Evolutionary conservation across 176 grass and related monocot genomes (phyloP), one percentile per base, ranked within the genome.

Genomic region (Urochloa ruziziensis): DNA sequence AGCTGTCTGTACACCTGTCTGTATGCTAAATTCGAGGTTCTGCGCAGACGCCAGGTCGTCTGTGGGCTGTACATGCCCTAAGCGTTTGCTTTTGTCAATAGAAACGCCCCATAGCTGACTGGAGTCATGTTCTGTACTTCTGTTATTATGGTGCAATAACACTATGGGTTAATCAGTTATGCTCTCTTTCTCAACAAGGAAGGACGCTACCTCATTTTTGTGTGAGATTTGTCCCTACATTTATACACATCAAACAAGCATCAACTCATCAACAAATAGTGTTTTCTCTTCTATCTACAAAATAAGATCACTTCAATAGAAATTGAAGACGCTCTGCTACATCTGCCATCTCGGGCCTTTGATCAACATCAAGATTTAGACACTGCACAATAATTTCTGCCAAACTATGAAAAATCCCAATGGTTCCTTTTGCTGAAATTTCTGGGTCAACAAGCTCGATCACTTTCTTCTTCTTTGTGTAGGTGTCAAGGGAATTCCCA

Each of bases 381-480:
- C 85, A 87, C 29, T 74, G 10, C 34, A 82, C 13, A 48, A 63
- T 52, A 47, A 78, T 62, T 18, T 4, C 67, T 59, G 34, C 4
- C 51, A 87, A 44, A 75, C 15, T 65, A 16, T 65, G 15, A 34
- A 87, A 21, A 30, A 68, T 24, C 44, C 10, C 44, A 18, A 76
- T 35, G 10, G 30, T 34, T 17, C 43, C 66, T 47, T n/a, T 16
- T 24, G 0, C 54, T 29, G 21, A 19, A 48, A 82, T 74, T 74
- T 87, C 85, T 47, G 16, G 69, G 27, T 87, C 85, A 70, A 87
- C 52, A 25, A 82, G 40, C 42, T 87, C 78, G 2, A 21, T 47
- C 12, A 63, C 60, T 40, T 66, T 23, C 43, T 43, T 82, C 18
- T 82, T 30, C 0, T 28, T 87, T 56, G 29, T 73, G 15, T 53